Percentiles rank a stretch among this genome's conserved stretches.
phyloP scores from a whole-genome alignment of 306 rosid species.

The Trichosanthes cucumerina region DNA sequence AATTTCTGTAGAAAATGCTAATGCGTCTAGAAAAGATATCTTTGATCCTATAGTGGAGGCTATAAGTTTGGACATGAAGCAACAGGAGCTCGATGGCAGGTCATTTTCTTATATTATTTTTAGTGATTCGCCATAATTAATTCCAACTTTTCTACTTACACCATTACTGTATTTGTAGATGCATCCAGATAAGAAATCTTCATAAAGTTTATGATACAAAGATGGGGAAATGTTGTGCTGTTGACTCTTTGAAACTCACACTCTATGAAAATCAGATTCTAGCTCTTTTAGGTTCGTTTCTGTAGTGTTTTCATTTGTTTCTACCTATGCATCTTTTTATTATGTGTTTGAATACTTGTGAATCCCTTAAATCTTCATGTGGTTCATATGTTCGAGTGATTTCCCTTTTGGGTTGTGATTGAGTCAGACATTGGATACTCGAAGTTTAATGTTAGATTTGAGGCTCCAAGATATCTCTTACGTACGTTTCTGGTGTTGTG shows the following conservation, averaged over 20 bases:
- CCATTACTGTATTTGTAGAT: conserved; percentile 36
- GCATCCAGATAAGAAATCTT: conserved; percentile 89
- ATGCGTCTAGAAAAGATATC: conserved; percentile 24
- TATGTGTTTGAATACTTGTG: neutral
- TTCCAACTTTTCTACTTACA: conserved; percentile 7
- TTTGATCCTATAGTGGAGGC: conserved; percentile 47
- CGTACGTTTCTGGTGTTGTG: too few relatives aligned
- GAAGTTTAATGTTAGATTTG: neutral
- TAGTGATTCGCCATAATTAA: conserved; percentile 12
- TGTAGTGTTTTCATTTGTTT: neutral
- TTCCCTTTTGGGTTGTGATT: neutral
- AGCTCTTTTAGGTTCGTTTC: conserved; percentile 79
- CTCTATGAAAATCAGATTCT: conserved; percentile 94
- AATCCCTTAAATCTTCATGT: neutral
- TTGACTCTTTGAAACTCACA: conserved; percentile 61
- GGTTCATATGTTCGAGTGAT: neutral
- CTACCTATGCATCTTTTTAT: neutral
- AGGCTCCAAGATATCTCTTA: too few relatives aligned
- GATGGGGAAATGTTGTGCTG: conserved; percentile 83
- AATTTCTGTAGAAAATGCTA: conserved; percentile 20
- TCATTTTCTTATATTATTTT: conserved; percentile 19
- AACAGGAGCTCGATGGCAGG: conserved; percentile 91
- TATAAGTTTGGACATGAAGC: conserved; percentile 83
- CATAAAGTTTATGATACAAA: conserved; percentile 71
- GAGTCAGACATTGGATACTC: neutral